These are phyloP conservation scores for Graphilbum fragrans DNA, from an alignment of 2,329 filamentous ascomycete genomes.

Conservation along the genomic window DNA sequence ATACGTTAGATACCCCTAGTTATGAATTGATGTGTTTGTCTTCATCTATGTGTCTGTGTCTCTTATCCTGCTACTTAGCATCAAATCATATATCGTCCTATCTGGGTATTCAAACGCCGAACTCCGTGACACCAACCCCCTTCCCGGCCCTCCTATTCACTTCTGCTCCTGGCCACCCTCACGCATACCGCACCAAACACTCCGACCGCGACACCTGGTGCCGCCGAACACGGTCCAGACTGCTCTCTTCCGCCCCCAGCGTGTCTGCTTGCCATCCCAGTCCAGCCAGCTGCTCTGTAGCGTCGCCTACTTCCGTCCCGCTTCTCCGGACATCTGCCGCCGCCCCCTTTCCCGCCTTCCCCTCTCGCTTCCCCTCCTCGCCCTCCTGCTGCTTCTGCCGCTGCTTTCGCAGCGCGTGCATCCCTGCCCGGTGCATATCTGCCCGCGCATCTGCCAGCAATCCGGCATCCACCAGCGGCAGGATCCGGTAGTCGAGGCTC, in stretches of 20 bases:
- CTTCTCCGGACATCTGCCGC: too few species aligned
- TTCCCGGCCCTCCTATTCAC: not conserved
- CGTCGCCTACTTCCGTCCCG: too few species aligned
- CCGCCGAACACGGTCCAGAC: not conserved
- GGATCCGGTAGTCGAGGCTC: constrained; percentile 49
- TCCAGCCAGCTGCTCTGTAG: too few species aligned
- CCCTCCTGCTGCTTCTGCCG: not conserved
- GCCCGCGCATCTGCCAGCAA: constrained; percentile 46
- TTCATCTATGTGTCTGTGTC: not conserved
- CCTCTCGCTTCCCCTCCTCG: constrained; percentile 5
- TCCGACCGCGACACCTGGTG: constrained; percentile 2
- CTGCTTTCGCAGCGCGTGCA: constrained; percentile 10
- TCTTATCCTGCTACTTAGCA: not conserved
- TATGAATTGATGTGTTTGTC: not conserved
- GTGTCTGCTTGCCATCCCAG: too few species aligned
- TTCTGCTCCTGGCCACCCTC: too few species aligned
- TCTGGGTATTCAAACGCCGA: not conserved
- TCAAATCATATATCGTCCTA: not conserved
- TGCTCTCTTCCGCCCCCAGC: not conserved
- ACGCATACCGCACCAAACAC: not conserved
- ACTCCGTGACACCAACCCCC: not conserved
- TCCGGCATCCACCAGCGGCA: constrained; percentile 44
- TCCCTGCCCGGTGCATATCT: constrained; percentile 50
- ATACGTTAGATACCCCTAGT: not conserved
- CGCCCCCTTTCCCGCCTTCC: constrained; percentile 2